Evolutionary conservation across 2,329 filamentous ascomycete genomes (phyloP), one percentile per base, ranked within the genome.

Genomic region (Monosporascus sp.): DNA sequence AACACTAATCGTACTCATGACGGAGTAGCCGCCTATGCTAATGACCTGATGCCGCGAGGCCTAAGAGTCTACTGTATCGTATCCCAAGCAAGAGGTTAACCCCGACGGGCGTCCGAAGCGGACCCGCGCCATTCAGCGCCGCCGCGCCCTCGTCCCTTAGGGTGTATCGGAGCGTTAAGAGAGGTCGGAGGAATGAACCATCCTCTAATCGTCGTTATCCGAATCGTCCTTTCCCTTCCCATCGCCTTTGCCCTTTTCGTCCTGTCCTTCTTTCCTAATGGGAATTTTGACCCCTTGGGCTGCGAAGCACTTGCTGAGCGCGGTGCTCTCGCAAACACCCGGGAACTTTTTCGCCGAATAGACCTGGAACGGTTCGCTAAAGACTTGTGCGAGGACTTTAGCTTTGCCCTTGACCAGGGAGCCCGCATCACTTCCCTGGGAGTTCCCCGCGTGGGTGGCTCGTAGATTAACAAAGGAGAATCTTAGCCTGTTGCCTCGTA

Each of bases 291-390:
- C 96, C 24, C 94, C 94, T 66, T 99, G 94, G 1, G 83, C 79
- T 3, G 94, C 93, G 72, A 99, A 97, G 56, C 85, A 89, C 70
- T 95, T 96, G 78, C 92, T 97, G 18, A 97, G 75, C 4, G 84
- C 73, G 0, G 94, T 99, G 69, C 89, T 95, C 68, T 97, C 93
- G 53, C 96, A 96, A 1, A 99, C 94, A 41, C 94, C 94, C 0
- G 94, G 94, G 70, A 99, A 99, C 66, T 97, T 97, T 79, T 99
- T 99, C 47, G 94, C 94, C 2, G 90, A 96, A 72, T 88, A 97
- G 31, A 99, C 94, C 51, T 90, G 89, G 76, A 99, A 97, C 3
- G 85, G 80, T 5, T 96, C 88, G 47, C 89, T 95, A 72, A 93
- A 97, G 62, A 85, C 86, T 8, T 86, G 88, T 1, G 93, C 91